Percentiles rank a stretch among this genome's conserved stretches.
These are phyloP conservation scores for Diaporthe citrichinensis DNA, from an alignment of 2,329 filamentous ascomycete species.

Conservation along the genomic window DNA sequence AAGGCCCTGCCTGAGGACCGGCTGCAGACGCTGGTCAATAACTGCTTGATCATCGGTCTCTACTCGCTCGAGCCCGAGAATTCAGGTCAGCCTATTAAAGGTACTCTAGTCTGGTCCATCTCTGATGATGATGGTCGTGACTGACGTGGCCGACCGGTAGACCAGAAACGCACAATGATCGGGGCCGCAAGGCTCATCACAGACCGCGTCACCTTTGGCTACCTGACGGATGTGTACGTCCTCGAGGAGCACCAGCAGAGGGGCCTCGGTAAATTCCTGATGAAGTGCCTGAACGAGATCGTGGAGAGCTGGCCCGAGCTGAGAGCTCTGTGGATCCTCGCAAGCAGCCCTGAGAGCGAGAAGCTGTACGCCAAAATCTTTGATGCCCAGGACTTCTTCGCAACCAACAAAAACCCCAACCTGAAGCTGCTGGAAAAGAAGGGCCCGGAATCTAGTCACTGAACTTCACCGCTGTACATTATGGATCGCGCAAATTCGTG, in stretches of 20 bases:
- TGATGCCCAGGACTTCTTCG: slow-evolving; percentile 52
- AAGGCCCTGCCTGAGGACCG: slow-evolving; percentile 62
- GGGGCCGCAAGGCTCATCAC: slow-evolving; percentile 77
- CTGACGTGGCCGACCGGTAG: slow-evolving; percentile 6
- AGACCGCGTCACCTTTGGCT: slow-evolving; percentile 78
- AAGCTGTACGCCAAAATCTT: slow-evolving; percentile 64
- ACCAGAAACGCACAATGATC: slow-evolving; percentile 52
- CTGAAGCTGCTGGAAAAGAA: slow-evolving; percentile 56
- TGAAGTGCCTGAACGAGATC: slow-evolving; percentile 71
- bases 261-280: slow-evolving; percentile 76
- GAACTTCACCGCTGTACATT: neutral
- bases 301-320: slow-evolving; percentile 70
- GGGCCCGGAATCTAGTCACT: slow-evolving; percentile 48
- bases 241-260: slow-evolving; percentile 70
- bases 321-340: slow-evolving; percentile 70
- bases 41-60: slow-evolving; percentile 72
- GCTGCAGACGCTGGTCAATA: slow-evolving; percentile 67
- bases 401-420: slow-evolving; percentile 18
- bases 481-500: neutral
- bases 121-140: neutral
- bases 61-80: slow-evolving; percentile 55
- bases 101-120: neutral
- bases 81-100: slow-evolving; percentile 41
- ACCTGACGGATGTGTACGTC: slow-evolving; percentile 79
- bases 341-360: slow-evolving; percentile 52